A percentile compares a stretch with the other conserved stretches of the same genome.
Conservation (phyloP, 352 stramenopile species). For the Hyphochytrium catenoides region DNA sequence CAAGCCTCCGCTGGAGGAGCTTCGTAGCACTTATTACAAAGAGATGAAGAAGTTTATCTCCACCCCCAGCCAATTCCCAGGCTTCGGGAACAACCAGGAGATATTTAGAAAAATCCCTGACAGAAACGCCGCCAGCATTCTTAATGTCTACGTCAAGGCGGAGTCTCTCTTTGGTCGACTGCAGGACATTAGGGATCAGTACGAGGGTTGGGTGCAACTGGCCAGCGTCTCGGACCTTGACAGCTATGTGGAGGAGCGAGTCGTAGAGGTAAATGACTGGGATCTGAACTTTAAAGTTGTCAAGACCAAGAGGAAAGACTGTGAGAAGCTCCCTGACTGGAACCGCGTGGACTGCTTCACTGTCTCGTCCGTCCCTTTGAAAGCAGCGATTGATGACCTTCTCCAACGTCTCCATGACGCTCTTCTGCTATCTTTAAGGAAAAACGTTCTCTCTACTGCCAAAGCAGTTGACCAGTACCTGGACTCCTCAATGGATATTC, state of each 20-base stretch:
- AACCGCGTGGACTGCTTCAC: conserved; percentile 71
- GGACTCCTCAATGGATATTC: conserved; percentile 52
- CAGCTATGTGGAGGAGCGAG: conserved; percentile 35
- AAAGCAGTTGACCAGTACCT: conserved; percentile 67
- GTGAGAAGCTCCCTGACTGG: conserved; percentile 70
- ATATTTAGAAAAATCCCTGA: conserved; percentile 69
- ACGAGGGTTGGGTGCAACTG: conserved; percentile 54
- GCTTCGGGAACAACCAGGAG: conserved; percentile 48
- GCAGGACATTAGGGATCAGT: conserved; percentile 34
- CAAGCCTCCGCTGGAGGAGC: conserved; percentile 70
- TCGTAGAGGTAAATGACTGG: conserved; percentile 43
- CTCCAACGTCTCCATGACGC: conserved; percentile 57
- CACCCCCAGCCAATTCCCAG: conserved; percentile 57
- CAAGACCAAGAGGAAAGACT: conserved; percentile 65
- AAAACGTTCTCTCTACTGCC: conserved; percentile 43
- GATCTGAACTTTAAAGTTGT: conserved; percentile 71
- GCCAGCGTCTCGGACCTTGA: conserved; percentile 30
- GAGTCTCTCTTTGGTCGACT: conserved; percentile 66
- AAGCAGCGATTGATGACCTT: conserved; percentile 52
- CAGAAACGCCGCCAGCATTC: conserved; percentile 50
- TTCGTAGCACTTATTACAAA: conserved; percentile 78
- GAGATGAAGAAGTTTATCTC: conserved; percentile 84
- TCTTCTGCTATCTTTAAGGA: conserved; percentile 52
- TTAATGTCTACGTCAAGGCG: conserved; percentile 68
- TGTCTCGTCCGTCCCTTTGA: conserved; percentile 63